Evolutionary conservation across 2,329 filamentous ascomycete species (phyloP), one percentile per base, ranked within the genome.

Genomic region (Peltaster fructicola): DNA sequence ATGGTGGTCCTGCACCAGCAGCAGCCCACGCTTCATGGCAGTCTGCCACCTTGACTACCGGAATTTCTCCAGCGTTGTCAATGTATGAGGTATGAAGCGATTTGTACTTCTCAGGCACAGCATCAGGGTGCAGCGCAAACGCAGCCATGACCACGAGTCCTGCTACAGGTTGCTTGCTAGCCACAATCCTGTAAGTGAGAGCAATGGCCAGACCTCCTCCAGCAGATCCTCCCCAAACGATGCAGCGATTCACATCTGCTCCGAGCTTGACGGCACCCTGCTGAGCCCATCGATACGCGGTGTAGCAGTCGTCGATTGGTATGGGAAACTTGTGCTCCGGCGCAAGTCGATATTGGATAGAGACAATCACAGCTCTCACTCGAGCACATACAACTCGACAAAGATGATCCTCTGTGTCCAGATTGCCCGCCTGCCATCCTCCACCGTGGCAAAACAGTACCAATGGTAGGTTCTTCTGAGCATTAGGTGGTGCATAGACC

Each of bases 361-460:
- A 43, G 18, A 52, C 40, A 16, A 53, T 33, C 21, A 51, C 33
- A 23, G 41, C 46, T 8, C 44, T 40, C 2, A 39, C 38, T 18
- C 35, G 26, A 12, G 41, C 37, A 15, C 45, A 36, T 13, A 53
- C 32, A 10, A 38, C 32, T 14, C 47, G 35, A 31, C 49, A 52
- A 29, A 45, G 37, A 5, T 38, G 35, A 30, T 52, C 47, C 34
- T 53, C 50, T 7, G 39, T 38, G 26, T 52, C 41, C 14, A 53
- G 35, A 33, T 47, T 40, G 9, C 50, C 50, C 5, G 37, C 37
- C 22, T 46, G 36, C 26, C 35, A 53, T 2, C 51, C 50, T 14
- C 50, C 51, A 18, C 50, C 51, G 27, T 52, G 47, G 23, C 32
- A 41, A 32, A 45, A 54, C 6, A 53, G 36, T 14, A 43, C 43